Base-by-base conservation (phyloP, 768 basidiomycete species). In the Fomitopsis serialis region DNA sequence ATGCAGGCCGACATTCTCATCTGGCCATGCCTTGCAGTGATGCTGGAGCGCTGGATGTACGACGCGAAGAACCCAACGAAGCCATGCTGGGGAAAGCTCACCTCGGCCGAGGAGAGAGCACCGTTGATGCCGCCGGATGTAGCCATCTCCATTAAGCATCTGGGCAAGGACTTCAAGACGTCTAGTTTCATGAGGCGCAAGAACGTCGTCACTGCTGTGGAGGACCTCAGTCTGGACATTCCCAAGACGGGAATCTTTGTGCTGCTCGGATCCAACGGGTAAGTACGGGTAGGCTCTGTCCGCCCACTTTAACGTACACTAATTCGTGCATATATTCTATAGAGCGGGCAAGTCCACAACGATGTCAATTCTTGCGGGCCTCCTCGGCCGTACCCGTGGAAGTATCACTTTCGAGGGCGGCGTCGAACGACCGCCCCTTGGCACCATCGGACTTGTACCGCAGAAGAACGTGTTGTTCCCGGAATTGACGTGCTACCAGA, bases 401-500 rank as follows among this genome's bases (percentile, higher is more conserved):
- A 70, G 73, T 2, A 72, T 91, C 17, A 69, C 73, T 0, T 78
- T 75, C 53, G 79, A 79, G 59, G 81, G 81, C 34, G 81, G 81
- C 0, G 65, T 70, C n/a, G 62, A 74, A 40, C 72, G 71, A 25
- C 83, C 85, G 7, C 72, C 83, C 5, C 81, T 80, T 0, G 87
- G 87, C 7, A 79, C 78, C 0, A 64, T 92, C n/a, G 89, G 89
- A 2, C 84, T 92, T 53, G 87, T 89, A 0, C 87, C 88, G 1
- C 89, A 91, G 70, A 89, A 87, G 71, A 90, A 92, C 59, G 88
- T 92, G 4, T 73, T 92, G 2, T 88, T 90, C 63, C 80, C 86
- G 0, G 88, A 90, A 50, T 69, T 92, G 21, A 78, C 83, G 1
- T 90, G 87, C 63, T 71, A 81, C 45, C 85, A 92, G 68, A 89